Conservation (phyloP, 176 grass and related monocot genomes). For the Juncus inflexus region DNA sequence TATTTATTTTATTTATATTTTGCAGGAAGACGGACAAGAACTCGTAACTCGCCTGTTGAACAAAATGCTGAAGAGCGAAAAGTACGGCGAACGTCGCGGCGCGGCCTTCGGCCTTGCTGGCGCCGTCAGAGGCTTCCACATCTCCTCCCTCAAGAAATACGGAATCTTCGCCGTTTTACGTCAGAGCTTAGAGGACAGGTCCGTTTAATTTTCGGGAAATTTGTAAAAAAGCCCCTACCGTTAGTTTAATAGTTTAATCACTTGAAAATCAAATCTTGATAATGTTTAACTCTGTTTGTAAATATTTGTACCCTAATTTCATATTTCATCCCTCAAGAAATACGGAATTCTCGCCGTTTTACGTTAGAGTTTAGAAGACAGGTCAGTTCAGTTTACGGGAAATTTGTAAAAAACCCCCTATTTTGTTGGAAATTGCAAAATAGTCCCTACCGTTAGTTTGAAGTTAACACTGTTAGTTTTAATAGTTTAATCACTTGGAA, state of each 20-base stretch:
- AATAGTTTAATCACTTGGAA: background rate
- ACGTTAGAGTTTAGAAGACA: slow-evolving; percentile 67
- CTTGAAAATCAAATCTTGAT: background rate
- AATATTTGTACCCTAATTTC: too few relatives aligned
- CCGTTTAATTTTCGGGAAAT: background rate
- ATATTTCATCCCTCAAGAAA: slow-evolving; percentile 26
- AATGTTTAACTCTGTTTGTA: background rate
- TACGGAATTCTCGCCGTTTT: slow-evolving; percentile 66
- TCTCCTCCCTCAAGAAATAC: slow-evolving; percentile 93
- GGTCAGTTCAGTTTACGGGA: slow-evolving; percentile 29
- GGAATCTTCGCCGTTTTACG: slow-evolving; percentile 56
- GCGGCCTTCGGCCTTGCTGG: slow-evolving; percentile 98
- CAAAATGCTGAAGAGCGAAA: slow-evolving; percentile 86
- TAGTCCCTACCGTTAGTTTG: too few relatives aligned
- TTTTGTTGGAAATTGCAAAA: too few relatives aligned
- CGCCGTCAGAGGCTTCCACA: slow-evolving; percentile 86
- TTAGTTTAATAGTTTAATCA: background rate
- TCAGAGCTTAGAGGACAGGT: slow-evolving; percentile 83
- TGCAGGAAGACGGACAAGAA: slow-evolving; percentile 80
- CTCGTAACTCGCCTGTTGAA: slow-evolving; percentile 76
- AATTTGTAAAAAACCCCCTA: too few relatives aligned
- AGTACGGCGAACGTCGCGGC: slow-evolving; percentile 88
- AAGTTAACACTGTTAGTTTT: too few relatives aligned
- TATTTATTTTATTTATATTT: background rate
- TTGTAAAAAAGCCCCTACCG: too few relatives aligned